These are phyloP conservation scores for Lactarius sanguifluus DNA, from an alignment of 768 basidiomycete genomes.

Conservation along the genomic window DNA sequence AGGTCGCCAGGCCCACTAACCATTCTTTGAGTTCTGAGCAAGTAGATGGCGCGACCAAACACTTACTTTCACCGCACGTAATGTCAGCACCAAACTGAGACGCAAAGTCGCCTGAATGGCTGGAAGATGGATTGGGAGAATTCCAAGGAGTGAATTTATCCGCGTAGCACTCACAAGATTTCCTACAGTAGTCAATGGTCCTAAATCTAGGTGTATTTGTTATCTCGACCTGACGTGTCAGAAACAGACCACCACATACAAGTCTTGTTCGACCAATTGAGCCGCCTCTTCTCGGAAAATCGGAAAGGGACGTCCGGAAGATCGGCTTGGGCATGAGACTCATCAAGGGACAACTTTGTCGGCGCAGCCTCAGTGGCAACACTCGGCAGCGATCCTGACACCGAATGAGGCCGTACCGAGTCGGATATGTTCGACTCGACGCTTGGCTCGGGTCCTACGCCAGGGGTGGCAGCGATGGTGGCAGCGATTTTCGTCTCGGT, in stretches of 20 bases:
- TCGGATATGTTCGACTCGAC: conserved; percentile 20
- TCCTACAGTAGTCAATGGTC: conserved; percentile 92
- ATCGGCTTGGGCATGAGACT: conserved; percentile 43
- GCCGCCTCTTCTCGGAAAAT: conserved; percentile 79
- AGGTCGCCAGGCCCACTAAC: conserved; percentile 90
- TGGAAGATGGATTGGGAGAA: conserved; percentile 35
- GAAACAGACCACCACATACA: conserved; percentile 48
- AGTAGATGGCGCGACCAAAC: neutral
- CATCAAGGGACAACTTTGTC: conserved; percentile 32
- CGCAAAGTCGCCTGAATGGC: conserved; percentile 93
- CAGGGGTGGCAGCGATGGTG: conserved; percentile 13
- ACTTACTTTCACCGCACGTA: conserved; percentile 88
- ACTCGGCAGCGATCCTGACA: conserved; percentile 18
- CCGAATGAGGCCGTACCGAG: conserved; percentile 27
- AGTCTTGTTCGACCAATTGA: conserved; percentile 84
- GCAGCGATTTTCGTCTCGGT: conserved; percentile 18
- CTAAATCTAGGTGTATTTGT: conserved; percentile 46
- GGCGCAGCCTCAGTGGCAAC: conserved; percentile 13
- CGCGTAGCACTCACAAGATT: conserved; percentile 64
- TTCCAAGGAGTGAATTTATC: neutral
- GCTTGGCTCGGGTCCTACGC: conserved; percentile 11
- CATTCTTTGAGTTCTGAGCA: neutral
- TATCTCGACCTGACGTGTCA: conserved; percentile 35
- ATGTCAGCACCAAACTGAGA: conserved; percentile 88
- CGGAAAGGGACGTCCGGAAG: conserved; percentile 68